These are phyloP conservation scores for Debaryomyces singareniensis DNA, from an alignment of 1,139 yeast genomes.

Conservation along the genomic window DNA sequence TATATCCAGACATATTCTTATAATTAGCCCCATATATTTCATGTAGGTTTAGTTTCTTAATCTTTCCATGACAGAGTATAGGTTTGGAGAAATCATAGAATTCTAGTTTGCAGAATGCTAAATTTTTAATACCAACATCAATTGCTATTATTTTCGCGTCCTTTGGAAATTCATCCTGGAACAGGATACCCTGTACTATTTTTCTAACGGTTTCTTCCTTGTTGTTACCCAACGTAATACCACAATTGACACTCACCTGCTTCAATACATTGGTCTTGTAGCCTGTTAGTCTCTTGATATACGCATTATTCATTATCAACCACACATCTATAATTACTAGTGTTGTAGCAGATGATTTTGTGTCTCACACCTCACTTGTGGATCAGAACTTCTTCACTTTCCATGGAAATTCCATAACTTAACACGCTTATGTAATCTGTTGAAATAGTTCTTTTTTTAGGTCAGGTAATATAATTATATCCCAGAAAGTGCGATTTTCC, in stretches of 20 bases:
- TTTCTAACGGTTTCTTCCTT: conserved; percentile 21
- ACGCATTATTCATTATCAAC: too few species aligned
- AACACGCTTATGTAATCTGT: too few species aligned
- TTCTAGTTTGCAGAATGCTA: conserved; percentile 27
- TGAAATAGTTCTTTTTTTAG: too few species aligned
- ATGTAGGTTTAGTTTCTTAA: conserved; percentile 19
- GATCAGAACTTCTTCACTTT: too few species aligned
- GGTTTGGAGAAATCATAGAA: too few species aligned
- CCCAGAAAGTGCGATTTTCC: too few species aligned
- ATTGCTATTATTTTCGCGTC: conserved; percentile 20
- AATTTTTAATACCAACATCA: conserved; percentile 39
- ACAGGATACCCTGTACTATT: conserved; percentile 16
- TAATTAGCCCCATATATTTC: conserved; percentile 12
- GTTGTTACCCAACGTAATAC: conserved; percentile 20
- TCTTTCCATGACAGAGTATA: too few species aligned
- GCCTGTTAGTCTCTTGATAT: conserved; percentile 1
- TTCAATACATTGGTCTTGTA: conserved; percentile 12
- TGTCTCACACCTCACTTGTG: too few species aligned
- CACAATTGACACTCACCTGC: conserved; percentile 30
- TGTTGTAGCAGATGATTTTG: too few species aligned
- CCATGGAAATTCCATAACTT: too few species aligned
- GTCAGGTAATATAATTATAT: too few species aligned
- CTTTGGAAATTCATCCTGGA: conserved; percentile 11
- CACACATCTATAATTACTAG: too few species aligned
- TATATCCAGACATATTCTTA: conserved; percentile 7